phyloP scores from a whole-genome alignment of 352 stramenopile genomes.

The Globisporangium viniferum region DNA sequence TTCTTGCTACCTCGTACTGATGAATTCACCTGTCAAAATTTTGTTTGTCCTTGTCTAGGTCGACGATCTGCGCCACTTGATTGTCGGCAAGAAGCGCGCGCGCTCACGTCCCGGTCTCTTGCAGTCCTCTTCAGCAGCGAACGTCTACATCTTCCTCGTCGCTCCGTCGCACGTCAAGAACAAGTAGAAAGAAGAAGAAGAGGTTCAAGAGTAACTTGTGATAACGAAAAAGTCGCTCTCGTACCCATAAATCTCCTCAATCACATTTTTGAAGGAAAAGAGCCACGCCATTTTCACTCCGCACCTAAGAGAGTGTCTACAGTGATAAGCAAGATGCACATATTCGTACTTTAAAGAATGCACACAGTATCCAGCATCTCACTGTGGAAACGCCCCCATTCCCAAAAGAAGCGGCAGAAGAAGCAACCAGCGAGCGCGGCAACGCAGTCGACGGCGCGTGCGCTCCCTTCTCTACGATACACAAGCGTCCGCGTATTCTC shows the following conservation, averaged over 20 bases:
- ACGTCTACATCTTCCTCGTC: conserved; percentile 76
- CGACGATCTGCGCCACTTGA: conserved; percentile 64
- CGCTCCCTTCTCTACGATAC: neutral
- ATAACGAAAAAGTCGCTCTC: neutral
- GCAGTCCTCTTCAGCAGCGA: conserved; percentile 53
- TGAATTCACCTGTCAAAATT: neutral
- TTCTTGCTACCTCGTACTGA: neutral
- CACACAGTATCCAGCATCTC: neutral
- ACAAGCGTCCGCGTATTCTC: neutral
- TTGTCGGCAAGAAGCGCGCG: conserved; percentile 57
- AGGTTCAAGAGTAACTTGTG: conserved; percentile 18
- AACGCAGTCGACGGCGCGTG: neutral
- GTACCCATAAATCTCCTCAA: neutral
- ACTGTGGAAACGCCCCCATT: conserved; percentile 3
- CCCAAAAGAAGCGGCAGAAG: conserved; percentile 6
- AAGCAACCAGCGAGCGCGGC: neutral
- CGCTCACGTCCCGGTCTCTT: conserved; percentile 47
- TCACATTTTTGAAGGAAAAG: neutral
- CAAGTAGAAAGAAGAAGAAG: conserved; percentile 41
- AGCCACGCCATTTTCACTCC: no score
- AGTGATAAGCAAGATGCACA: neutral
- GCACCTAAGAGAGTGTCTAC: neutral
- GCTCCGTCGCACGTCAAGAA: conserved; percentile 67
- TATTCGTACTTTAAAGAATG: neutral
- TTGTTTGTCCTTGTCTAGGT: conserved; percentile 22